phyloP scores from a whole-genome alignment of 768 basidiomycete species.

The Kwoniella pini region DNA sequence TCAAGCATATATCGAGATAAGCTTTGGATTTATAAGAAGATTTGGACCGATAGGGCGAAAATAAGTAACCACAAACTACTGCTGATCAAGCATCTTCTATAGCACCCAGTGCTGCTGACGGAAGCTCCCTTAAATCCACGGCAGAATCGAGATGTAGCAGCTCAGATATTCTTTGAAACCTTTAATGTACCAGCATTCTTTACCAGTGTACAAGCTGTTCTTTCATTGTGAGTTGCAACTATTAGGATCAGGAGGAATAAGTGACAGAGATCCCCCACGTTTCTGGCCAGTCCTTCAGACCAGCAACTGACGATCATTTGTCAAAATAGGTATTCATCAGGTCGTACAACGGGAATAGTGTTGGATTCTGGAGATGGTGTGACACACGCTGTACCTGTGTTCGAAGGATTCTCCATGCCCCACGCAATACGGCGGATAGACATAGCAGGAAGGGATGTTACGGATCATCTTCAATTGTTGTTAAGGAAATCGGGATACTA shows the following conservation, averaged over 20 bases:
- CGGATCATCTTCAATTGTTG: slow-evolving; percentile 90
- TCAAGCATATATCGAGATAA: no score
- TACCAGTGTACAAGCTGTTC: slow-evolving; percentile 93
- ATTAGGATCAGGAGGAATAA: no score
- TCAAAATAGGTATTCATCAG: slow-evolving; percentile 82
- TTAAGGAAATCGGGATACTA: slow-evolving; percentile 93
- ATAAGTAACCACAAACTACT: background rate
- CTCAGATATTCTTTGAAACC: slow-evolving; percentile 99
- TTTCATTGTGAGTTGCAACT: slow-evolving; percentile 92
- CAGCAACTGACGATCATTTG: slow-evolving; percentile 10
- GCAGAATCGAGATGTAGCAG: slow-evolving; percentile 91
- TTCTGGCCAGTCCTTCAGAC: background rate
- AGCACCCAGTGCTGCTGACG: slow-evolving; percentile 97
- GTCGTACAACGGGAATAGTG: slow-evolving; percentile 97
- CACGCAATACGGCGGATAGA: slow-evolving; percentile 96
- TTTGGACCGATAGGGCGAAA: no score
- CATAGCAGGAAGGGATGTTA: slow-evolving; percentile 93
- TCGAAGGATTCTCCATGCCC: slow-evolving; percentile 98
- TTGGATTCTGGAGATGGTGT: slow-evolving; percentile 98
- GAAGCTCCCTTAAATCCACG: slow-evolving; percentile 97
- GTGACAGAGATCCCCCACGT: no score
- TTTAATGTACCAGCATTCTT: slow-evolving; percentile 99
- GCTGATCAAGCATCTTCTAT: slow-evolving; percentile 12
- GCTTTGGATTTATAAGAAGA: no score
- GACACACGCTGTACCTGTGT: slow-evolving; percentile 97